Evolutionary conservation across 805 yeast genomes (phyloP).

Genomic region (Candida wancherniae): DNA sequence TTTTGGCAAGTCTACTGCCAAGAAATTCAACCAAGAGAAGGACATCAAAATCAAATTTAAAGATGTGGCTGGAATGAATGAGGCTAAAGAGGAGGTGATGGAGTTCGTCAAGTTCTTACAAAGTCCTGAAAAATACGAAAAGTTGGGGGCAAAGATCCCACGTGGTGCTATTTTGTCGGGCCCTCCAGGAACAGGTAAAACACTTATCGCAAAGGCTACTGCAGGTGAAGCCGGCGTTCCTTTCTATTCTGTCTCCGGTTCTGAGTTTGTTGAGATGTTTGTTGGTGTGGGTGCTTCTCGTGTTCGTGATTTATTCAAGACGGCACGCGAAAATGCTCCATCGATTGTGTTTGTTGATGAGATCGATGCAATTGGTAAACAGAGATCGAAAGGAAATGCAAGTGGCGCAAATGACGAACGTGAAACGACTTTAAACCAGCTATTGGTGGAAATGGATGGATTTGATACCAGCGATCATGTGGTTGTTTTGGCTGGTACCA

Average conservation of each 20-base stretch:
- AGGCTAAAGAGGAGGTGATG: conserved; percentile 92
- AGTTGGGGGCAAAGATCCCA: conserved; percentile 89
- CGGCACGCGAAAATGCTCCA: conserved; percentile 88
- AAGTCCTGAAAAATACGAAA: conserved; percentile 79
- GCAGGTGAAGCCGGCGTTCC: conserved; percentile 98
- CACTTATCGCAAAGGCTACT: conserved; percentile 87
- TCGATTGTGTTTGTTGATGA: conserved; percentile 89
- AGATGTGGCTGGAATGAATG: conserved; percentile 94
- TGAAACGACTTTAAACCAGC: conserved; percentile 87
- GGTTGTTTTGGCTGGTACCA: conserved; percentile 92
- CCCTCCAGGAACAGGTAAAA: conserved; percentile 97
- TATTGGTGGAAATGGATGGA: conserved; percentile 95
- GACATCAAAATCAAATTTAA: conserved; percentile 77
- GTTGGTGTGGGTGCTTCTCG: conserved; percentile 95
- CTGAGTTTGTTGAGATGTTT: conserved; percentile 96
- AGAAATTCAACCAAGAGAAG: conserved; percentile 75
- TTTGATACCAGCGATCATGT: conserved; percentile 84
- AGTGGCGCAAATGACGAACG: conserved; percentile 84
- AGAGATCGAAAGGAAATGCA: conserved; percentile 64
- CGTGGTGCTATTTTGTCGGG: conserved; percentile 93
- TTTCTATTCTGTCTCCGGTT: conserved; percentile 84
- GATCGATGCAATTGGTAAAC: conserved; percentile 93
- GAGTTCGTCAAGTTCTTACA: conserved; percentile 89
- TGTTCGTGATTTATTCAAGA: conserved; percentile 86
- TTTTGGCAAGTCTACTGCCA: conserved; percentile 75